Base-by-base conservation (phyloP, 129 eudicot species). In the Calendula officinalis region DNA sequence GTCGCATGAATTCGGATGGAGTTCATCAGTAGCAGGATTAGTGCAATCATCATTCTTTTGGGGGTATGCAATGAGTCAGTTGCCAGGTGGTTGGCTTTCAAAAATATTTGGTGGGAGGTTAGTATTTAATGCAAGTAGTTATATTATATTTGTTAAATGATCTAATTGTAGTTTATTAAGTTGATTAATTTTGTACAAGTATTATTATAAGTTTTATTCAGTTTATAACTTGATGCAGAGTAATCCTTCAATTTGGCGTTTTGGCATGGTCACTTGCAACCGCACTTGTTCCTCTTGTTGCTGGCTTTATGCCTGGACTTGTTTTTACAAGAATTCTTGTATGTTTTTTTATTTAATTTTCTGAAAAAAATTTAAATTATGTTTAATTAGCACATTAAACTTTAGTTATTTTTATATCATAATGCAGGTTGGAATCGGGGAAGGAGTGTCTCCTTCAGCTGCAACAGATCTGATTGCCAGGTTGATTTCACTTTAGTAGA, bases 361-460 rank as follows among this genome's bases (percentile, higher is more conserved):
- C 44, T 8, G 42, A 41, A 47, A 17, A 5, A 12, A n/a, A 3
- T 51, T 71, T 56, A 38, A 43, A 37, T 17, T 48, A 44, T 45
- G 15, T 22, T 59, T 43, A 12, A 38, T 13, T 69, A 3, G 33
- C 36, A 34, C 11, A 22, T 14, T 17, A 34, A 35, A 56, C 9
- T 68, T 41, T 12, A 59, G 2, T 38, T 30, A 36, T 41, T 2
- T 58, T 32, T 63, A 54, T 45, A 46, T 45, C 6, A 12, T 56
- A 59, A 79, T 8, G 43, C 83, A 92, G 99, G 99, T 92, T 79
- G 99, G 99, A 62, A 92, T 92, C 33, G 99, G 99, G 10, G 99
- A 92, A 88, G 99, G 99, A n/a, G 96, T 92, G 56, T 92, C 99
- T 2, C 99, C 99, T 64, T 81, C 99, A 59, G 99, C 99, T 75